Conservation (phyloP, 2,329 filamentous ascomycete genomes). For the Spiromastix sp. region DNA sequence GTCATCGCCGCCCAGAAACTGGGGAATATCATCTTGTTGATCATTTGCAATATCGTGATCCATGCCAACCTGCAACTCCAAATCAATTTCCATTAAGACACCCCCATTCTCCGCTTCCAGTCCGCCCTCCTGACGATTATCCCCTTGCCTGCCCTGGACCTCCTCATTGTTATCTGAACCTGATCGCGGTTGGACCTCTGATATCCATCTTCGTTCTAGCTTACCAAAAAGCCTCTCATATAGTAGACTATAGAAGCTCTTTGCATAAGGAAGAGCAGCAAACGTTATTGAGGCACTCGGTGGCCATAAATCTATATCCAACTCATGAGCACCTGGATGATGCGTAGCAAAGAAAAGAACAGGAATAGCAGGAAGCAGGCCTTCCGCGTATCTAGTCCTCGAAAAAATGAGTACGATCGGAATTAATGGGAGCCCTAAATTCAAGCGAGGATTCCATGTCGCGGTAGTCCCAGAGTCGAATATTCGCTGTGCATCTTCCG, state of each 20-base stretch:
- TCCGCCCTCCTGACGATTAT: constrained; percentile 24
- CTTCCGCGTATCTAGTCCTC: constrained; percentile 53
- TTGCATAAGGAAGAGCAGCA: constrained; percentile 55
- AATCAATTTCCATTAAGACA: constrained; percentile 38
- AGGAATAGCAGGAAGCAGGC: constrained; percentile 52
- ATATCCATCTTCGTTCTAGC: constrained; percentile 50
- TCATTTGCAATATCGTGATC: constrained; percentile 30
- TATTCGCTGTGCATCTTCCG: constrained; percentile 48
- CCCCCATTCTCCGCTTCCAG: constrained; percentile 28
- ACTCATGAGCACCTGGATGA: constrained; percentile 28
- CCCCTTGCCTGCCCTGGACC: constrained; percentile 23
- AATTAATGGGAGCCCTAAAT: constrained; percentile 56
- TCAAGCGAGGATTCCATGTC: constrained; percentile 39
- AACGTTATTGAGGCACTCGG: constrained; percentile 57
- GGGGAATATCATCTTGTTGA: constrained; percentile 17
- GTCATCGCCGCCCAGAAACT: not conserved
- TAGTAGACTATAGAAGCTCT: constrained; percentile 51
- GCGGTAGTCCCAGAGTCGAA: constrained; percentile 32
- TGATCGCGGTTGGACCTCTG: constrained; percentile 50
- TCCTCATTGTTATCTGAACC: constrained; percentile 16
- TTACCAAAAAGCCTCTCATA: constrained; percentile 51
- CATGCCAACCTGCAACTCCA: constrained; percentile 42
- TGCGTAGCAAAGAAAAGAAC: constrained; percentile 44
- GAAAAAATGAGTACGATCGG: constrained; percentile 59
- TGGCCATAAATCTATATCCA: constrained; percentile 52